Percentiles rank a stretch among this genome's conserved stretches.
Evolutionary conservation across 495 filamentous ascomycete genomes (phyloP).

Genomic region (Xylaria bambusicola): DNA sequence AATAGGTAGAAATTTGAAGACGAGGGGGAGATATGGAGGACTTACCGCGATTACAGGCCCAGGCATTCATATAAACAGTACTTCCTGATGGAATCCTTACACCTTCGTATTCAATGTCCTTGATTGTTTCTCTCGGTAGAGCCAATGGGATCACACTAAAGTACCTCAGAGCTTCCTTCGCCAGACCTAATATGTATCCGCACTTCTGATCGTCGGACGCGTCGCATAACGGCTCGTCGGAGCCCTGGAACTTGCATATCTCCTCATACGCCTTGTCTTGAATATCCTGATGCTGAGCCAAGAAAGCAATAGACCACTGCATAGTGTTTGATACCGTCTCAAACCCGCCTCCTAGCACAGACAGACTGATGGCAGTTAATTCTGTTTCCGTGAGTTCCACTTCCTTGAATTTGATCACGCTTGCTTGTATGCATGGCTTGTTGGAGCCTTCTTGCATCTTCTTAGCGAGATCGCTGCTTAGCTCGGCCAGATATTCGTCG

Average conservation of each 20-base stretch:
- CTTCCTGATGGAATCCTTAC: slow-evolving; percentile 59
- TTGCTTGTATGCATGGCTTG: slow-evolving; percentile 65
- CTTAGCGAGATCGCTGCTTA: slow-evolving; percentile 57
- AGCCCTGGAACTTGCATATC: slow-evolving; percentile 56
- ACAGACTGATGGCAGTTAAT: slow-evolving; percentile 63
- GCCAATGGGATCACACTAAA: slow-evolving; percentile 63
- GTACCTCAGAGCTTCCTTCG: slow-evolving; percentile 60
- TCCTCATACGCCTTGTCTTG: slow-evolving; percentile 60
- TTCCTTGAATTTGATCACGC: slow-evolving; percentile 63
- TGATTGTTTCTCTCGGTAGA: slow-evolving; percentile 60
- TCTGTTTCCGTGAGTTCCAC: slow-evolving; percentile 60
- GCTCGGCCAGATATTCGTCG: slow-evolving; percentile 57
- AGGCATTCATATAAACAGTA: slow-evolving; percentile 65
- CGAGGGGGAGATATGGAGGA: background rate
- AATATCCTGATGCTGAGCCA: slow-evolving; percentile 60
- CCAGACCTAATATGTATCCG: slow-evolving; percentile 59
- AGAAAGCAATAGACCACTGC: slow-evolving; percentile 61
- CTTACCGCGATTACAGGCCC: slow-evolving; percentile 64
- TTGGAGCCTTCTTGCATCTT: slow-evolving; percentile 61
- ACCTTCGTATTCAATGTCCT: slow-evolving; percentile 60
- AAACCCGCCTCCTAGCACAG: slow-evolving; percentile 63
- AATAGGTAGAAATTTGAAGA: background rate
- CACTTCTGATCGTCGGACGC: slow-evolving; percentile 63
- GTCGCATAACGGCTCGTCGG: slow-evolving; percentile 57
- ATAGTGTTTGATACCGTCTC: slow-evolving; percentile 65